These are phyloP conservation scores for Monilinia laxa DNA, from an alignment of 2,329 filamentous ascomycete genomes.

Conservation along the genomic window DNA sequence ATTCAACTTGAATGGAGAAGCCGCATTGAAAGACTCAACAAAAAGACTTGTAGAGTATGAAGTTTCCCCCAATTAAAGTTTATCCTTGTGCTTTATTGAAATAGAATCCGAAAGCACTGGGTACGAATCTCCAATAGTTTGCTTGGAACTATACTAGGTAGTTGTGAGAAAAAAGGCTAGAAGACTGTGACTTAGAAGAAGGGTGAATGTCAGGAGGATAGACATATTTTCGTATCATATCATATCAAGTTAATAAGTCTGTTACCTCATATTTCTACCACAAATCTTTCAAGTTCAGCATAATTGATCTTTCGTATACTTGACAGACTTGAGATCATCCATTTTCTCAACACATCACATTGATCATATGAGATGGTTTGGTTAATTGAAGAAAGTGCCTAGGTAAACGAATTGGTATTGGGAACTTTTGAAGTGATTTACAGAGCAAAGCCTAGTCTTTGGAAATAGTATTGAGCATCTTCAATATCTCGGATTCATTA, in stretches of 20 bases:
- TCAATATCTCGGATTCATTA: conserved; percentile 85
- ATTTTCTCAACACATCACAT: neutral
- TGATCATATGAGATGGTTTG: neutral
- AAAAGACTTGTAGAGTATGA: neutral
- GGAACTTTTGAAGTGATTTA: conserved; percentile 6
- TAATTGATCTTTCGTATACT: neutral
- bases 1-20: neutral
- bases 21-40: neutral
- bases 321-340: neutral
- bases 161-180: neutral
- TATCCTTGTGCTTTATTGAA: neutral
- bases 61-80: neutral
- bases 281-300: neutral
- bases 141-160: neutral
- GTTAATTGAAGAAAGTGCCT: neutral
- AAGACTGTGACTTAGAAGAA: neutral
- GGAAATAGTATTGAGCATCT: conserved; percentile 65
- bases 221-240: neutral
- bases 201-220: neutral
- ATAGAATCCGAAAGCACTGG: neutral
- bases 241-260: neutral
- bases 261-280: neutral
- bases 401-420: conserved; percentile 16
- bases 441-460: conserved; percentile 28
- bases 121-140: neutral